phyloP scores from a whole-genome alignment of 345 rosid genomes.

The Lagerstroemia speciosa region DNA sequence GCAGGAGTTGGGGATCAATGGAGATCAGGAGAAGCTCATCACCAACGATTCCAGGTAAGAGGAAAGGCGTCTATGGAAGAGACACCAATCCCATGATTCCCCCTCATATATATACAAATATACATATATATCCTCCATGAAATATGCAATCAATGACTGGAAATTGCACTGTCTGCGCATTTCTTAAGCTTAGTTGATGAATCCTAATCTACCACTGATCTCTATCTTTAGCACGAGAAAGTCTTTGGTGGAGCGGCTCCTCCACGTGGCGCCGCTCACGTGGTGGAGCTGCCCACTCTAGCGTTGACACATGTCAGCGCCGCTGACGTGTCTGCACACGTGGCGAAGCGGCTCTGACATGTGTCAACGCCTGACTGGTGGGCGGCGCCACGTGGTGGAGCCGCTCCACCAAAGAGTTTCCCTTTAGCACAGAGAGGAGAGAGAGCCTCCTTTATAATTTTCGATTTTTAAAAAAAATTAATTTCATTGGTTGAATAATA shows the following conservation, averaged over 20 bases:
- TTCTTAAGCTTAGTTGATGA: conserved; percentile 1
- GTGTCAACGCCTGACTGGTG: no score
- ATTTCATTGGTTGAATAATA: not conserved
- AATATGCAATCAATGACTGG: conserved; percentile 21
- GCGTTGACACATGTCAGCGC: no score
- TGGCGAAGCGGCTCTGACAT: no score
- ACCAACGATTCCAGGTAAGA: conserved; percentile 51
- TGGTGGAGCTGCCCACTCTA: no score
- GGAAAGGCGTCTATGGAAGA: conserved; percentile 6
- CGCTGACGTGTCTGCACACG: no score
- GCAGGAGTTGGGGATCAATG: conserved; percentile 19
- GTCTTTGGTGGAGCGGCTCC: no score
- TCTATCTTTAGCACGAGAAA: not conserved
- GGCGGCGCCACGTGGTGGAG: no score
- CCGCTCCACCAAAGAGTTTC: no score
- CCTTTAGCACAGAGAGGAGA: no score
- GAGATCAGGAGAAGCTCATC: conserved; percentile 25
- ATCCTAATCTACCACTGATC: not conserved
- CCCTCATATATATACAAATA: conserved; percentile 5
- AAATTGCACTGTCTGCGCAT: conserved; percentile 23
- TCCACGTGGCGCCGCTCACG: no score
- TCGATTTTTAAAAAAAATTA: not conserved
- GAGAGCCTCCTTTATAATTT: not conserved
- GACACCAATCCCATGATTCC: conserved; percentile 3
- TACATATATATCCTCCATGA: not conserved